These are phyloP conservation scores for Oxyria digyna DNA, from an alignment of 148 eudicot genomes.

Conservation along the genomic window DNA sequence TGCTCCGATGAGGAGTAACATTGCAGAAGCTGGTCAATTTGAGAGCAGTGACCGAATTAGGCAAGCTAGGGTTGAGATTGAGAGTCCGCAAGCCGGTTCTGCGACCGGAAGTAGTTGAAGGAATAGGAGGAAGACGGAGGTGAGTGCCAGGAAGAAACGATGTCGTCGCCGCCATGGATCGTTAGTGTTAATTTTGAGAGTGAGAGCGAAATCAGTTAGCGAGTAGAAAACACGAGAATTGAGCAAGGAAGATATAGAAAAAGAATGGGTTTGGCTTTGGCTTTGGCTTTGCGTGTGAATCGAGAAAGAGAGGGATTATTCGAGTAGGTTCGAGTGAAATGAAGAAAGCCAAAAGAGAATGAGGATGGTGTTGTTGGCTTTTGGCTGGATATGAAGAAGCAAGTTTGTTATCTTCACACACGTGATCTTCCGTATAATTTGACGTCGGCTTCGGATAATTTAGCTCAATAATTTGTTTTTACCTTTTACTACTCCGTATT, in stretches of 20 bases:
- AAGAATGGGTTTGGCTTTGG: no score
- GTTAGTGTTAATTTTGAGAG: neutral
- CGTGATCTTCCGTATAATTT: neutral
- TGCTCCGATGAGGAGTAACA: constrained; percentile 15
- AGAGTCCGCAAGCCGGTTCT: neutral
- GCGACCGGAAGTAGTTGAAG: neutral
- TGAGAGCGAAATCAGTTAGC: neutral
- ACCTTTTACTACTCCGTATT: neutral
- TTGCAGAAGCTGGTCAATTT: constrained; percentile 13
- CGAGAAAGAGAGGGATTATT: constrained; percentile 5
- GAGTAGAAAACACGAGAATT: neutral
- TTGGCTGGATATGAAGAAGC: neutral
- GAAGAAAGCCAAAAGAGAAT: neutral
- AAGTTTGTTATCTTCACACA: constrained; percentile 1
- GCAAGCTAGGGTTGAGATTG: neutral
- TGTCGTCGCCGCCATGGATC: neutral
- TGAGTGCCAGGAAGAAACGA: neutral
- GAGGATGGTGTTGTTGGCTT: neutral
- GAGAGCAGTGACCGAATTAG: neutral
- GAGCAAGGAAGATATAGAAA: neutral
- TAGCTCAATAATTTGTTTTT: neutral
- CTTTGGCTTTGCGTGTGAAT: constrained; percentile 8
- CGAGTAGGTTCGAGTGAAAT: no score
- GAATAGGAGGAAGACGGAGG: neutral
- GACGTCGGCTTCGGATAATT: neutral